Evolutionary conservation across 495 filamentous ascomycete species (phyloP).

Genomic region (Trichodelitschia bisporula): DNA sequence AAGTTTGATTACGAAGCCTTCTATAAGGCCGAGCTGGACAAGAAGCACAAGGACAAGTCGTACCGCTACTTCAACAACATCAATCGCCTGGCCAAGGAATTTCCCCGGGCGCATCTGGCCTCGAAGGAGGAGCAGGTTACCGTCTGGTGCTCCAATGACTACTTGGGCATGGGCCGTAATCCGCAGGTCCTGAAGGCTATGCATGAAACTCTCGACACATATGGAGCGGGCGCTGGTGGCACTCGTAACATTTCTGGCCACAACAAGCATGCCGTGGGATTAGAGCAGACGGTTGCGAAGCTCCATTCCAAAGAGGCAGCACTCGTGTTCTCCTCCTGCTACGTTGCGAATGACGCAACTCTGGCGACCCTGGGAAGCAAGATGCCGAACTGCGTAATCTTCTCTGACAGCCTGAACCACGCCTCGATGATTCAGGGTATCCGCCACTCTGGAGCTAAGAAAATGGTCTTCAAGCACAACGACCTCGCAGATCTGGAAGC

Average conservation of each 20-base stretch:
- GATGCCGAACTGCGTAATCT: slow-evolving; percentile 81
- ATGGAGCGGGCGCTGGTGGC: slow-evolving; percentile 85
- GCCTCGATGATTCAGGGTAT: slow-evolving; percentile 99
- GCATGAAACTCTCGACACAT: slow-evolving; percentile 85
- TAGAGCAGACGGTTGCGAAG: slow-evolving; percentile 69
- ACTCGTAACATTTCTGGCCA: slow-evolving; percentile 96
- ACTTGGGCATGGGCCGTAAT: slow-evolving; percentile 92
- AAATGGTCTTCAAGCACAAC: slow-evolving; percentile 97
- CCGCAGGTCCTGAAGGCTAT: slow-evolving; percentile 65
- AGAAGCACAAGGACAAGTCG: slow-evolving; percentile 98
- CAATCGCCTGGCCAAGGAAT: slow-evolving; percentile 90
- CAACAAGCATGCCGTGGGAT: slow-evolving; percentile 71
- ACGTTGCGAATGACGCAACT: slow-evolving; percentile 93
- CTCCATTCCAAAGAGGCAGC: slow-evolving; percentile 80
- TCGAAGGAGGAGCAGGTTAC: slow-evolving; percentile 71
- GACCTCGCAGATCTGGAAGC: slow-evolving; percentile 71
- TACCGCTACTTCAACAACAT: slow-evolving; percentile 99
- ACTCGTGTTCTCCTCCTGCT: slow-evolving; percentile 89
- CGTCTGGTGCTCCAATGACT: slow-evolving; percentile 98
- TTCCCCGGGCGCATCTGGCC: slow-evolving; percentile 81
- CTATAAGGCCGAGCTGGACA: slow-evolving; percentile 70
- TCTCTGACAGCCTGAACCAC: slow-evolving; percentile 89
- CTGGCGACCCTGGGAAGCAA: slow-evolving; percentile 90
- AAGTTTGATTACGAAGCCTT: slow-evolving; percentile 83
- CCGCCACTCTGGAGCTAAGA: slow-evolving; percentile 83